phyloP scores from a whole-genome alignment of 106 monocot species.

The Platanthera guangdongensis region DNA sequence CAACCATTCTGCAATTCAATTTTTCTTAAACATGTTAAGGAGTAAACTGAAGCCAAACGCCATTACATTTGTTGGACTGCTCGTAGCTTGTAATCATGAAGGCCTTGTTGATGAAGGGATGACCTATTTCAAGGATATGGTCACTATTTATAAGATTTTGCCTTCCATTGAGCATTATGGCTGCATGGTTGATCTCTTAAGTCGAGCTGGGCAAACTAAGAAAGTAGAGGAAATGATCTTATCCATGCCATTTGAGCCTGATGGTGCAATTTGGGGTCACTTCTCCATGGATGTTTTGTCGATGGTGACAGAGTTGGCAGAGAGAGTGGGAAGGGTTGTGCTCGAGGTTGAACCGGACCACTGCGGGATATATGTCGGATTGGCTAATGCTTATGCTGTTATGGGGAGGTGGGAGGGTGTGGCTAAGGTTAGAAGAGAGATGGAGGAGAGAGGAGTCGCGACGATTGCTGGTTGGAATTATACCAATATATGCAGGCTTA shows the following conservation, averaged over 20 bases:
- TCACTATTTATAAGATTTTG: conserved; percentile 4
- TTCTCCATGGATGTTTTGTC: conserved; percentile 30
- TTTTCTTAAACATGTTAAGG: conserved; percentile 15
- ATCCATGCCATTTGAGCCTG: conserved; percentile 30
- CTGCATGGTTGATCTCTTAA: conserved; percentile 35
- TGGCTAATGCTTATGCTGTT: conserved; percentile 28
- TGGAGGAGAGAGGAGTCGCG: conserved; percentile 20
- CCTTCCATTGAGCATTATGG: conserved; percentile 29
- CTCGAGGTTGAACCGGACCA: conserved; percentile 8
- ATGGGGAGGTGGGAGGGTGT: conserved; percentile 26
- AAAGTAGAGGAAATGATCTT: conserved; percentile 33
- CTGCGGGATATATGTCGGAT: conserved; percentile 20
- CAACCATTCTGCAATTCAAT: conserved; percentile 15
- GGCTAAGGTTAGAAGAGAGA: conserved; percentile 13
- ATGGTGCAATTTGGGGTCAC: conserved; percentile 32
- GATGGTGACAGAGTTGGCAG: conserved; percentile 19
- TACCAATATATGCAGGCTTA: no score
- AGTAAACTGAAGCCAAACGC: conserved; percentile 12
- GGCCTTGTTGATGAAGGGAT: conserved; percentile 34
- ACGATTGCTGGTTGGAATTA: conserved; percentile 17
- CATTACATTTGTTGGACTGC: conserved; percentile 28
- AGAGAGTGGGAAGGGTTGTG: conserved; percentile 18
- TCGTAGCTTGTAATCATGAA: conserved; percentile 35
- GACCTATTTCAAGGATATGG: conserved; percentile 15
- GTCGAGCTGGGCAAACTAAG: conserved; percentile 16